Evolutionary conservation across 805 yeast species (phyloP).

Genomic region (Sungouiozyma ichnusensis): DNA sequence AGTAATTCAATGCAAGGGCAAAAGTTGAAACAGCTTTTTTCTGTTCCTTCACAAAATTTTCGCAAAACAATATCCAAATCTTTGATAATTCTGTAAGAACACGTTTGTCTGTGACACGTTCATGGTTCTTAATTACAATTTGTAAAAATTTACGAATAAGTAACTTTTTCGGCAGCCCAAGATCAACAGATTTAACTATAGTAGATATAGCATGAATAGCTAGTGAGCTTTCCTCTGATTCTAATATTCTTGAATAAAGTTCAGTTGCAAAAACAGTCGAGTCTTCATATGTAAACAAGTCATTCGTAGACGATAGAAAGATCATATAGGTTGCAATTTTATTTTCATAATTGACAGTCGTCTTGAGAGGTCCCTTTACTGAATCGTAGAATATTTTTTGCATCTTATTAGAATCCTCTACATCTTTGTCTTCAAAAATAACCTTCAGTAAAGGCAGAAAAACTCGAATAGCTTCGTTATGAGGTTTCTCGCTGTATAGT

Average conservation of each 20-base stretch:
- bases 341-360: conserved; percentile 24
- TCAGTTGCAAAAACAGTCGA: background rate
- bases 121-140: background rate
- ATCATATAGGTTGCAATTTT: conserved; percentile 35
- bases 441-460: conserved; percentile 43
- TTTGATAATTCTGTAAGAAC: background rate
- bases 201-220: background rate
- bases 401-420: conserved; percentile 21
- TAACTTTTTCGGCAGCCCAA: background rate
- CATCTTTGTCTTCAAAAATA: conserved; percentile 26
- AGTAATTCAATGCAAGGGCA: background rate
- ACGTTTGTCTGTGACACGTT: background rate
- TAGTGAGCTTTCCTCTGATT: background rate
- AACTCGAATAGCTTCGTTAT: conserved; percentile 38
- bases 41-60: background rate
- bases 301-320: conserved; percentile 30
- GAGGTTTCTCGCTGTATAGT: conserved; percentile 36
- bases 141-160: background rate
- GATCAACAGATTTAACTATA: background rate
- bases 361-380: conserved; percentile 19
- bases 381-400: conserved; percentile 31
- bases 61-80: background rate
- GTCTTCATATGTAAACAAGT: conserved; percentile 5
- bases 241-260: background rate
- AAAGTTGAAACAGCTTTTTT: background rate